These are phyloP conservation scores for Fusarium setosum DNA, from an alignment of 2,329 filamentous ascomycete species.

Conservation along the genomic window DNA sequence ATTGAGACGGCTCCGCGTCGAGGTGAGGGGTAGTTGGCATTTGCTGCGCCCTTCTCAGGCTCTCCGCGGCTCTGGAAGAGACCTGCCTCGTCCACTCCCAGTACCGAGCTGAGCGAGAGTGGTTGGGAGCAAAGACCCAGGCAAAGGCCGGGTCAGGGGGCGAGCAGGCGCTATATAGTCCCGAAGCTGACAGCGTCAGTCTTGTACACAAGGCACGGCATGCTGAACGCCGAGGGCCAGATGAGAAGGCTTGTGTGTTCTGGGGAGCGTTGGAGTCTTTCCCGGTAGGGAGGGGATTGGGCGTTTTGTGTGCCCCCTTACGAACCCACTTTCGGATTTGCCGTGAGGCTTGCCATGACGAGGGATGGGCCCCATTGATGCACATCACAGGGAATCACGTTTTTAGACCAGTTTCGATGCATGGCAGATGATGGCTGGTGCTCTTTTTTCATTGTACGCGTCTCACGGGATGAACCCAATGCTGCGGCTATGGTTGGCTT, in stretches of 20 bases:
- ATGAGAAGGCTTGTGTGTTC: conserved; percentile 45
- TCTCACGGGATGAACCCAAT: conserved; percentile 43
- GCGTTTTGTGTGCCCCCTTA: conserved; percentile 43
- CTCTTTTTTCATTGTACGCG: conserved; percentile 53
- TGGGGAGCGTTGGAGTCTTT: conserved; percentile 46
- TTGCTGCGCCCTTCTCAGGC: conserved; percentile 45
- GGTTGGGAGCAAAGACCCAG: conserved; percentile 44
- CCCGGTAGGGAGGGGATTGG: conserved; percentile 43
- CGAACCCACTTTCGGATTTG: conserved; percentile 43
- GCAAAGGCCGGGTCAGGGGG: conserved; percentile 42
- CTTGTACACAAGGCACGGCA: conserved; percentile 36
- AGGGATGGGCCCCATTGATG: conserved; percentile 49
- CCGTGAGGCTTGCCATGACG: conserved; percentile 40
- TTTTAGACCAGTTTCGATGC: conserved; percentile 63
- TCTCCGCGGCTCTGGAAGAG: conserved; percentile 45
- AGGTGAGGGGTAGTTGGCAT: conserved; percentile 48
- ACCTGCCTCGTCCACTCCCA: conserved; percentile 45
- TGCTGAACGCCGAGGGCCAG: conserved; percentile 34
- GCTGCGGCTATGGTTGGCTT: conserved; percentile 40
- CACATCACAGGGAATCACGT: conserved; percentile 51
- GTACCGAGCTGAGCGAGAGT: conserved; percentile 44
- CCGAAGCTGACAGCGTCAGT: conserved; percentile 44
- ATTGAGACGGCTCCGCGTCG: conserved; percentile 68
- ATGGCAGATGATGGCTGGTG: conserved; percentile 60
- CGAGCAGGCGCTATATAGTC: conserved; percentile 44